phyloP scores from a whole-genome alignment of 2,329 filamentous ascomycete genomes.

The Arthrobotrys sphaeroides region DNA sequence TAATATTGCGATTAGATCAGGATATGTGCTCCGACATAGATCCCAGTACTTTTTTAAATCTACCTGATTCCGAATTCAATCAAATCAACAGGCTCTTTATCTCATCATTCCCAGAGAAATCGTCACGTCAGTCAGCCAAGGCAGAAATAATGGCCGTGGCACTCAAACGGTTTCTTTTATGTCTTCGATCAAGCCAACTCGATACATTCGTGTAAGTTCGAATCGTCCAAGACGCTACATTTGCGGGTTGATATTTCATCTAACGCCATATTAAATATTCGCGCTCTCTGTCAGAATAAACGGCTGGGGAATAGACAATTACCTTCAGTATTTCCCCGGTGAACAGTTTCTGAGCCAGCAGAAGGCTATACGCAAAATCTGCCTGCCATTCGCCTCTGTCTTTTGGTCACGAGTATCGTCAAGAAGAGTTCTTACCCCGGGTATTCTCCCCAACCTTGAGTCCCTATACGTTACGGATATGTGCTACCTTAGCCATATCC shows the following conservation, averaged over 20 bases:
- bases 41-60: not conserved
- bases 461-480: conserved; percentile 18
- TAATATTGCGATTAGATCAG: conserved; percentile 5
- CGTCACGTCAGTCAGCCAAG: not conserved
- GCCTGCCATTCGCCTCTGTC: not conserved
- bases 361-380: not conserved
- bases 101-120: conserved; percentile 5
- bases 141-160: not conserved
- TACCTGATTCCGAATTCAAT: not conserved
- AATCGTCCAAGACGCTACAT: not conserved
- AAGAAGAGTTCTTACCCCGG: not conserved
- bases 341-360: conserved; percentile 1
- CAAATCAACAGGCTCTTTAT: not conserved
- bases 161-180: not conserved
- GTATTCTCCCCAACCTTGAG: conserved; percentile 14
- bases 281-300: not conserved
- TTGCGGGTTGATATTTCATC: too few relatives aligned
- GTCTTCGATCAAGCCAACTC: not conserved
- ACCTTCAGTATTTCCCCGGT: not conserved
- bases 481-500: conserved; percentile 6
- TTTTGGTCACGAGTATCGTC: not conserved
- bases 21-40: not conserved
- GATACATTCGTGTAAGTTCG: conserved; percentile 21
- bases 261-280: too few relatives aligned
- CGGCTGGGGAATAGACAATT: conserved; percentile 2